Percentiles rank a stretch among this genome's conserved stretches.
phyloP scores from a whole-genome alignment of 2,329 filamentous ascomycete species.

The Paraconiothyrium brasiliense region DNA sequence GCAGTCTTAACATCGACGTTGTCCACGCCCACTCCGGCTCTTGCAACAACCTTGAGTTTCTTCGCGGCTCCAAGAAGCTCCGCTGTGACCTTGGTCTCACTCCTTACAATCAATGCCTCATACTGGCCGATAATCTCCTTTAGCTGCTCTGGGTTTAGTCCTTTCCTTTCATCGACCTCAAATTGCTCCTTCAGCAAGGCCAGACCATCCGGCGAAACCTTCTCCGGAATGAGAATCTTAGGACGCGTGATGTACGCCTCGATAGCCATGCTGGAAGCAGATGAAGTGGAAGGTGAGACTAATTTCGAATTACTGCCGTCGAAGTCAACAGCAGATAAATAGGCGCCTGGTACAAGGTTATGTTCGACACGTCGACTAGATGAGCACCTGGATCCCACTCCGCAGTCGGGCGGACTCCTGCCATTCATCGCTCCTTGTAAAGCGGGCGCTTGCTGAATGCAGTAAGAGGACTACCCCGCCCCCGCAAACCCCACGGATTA shows the following conservation, averaged over 20 bases:
- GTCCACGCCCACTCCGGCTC: slow-evolving; percentile 82
- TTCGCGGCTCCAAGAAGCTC: slow-evolving; percentile 71
- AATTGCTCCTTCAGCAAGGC: slow-evolving; percentile 72
- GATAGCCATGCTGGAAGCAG: slow-evolving; percentile 41
- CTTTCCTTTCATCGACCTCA: slow-evolving; percentile 74
- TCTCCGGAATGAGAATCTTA: slow-evolving; percentile 78
- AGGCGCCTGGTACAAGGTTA: background rate
- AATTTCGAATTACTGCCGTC: slow-evolving; percentile 4
- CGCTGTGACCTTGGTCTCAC: slow-evolving; percentile 81
- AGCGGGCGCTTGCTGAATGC: slow-evolving; percentile 28
- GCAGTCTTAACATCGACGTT: slow-evolving; percentile 81
- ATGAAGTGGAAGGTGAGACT: background rate
- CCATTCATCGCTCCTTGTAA: slow-evolving; percentile 33
- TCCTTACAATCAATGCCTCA: slow-evolving; percentile 80
- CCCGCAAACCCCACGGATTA: slow-evolving; percentile 41
- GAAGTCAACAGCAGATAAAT: background rate
- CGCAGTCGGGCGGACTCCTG: slow-evolving; percentile 23
- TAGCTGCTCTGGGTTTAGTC: slow-evolving; percentile 70
- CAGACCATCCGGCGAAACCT: slow-evolving; percentile 80
- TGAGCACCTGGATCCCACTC: slow-evolving; percentile 11
- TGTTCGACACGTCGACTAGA: slow-evolving; percentile 1
- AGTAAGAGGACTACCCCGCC: slow-evolving; percentile 43
- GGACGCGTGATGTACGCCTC: slow-evolving; percentile 44
- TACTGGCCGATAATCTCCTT: slow-evolving; percentile 74
- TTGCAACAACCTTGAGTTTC: slow-evolving; percentile 78